Evolutionary conservation across 495 filamentous ascomycete genomes (phyloP).

Genomic region (Immersiella caudata): DNA sequence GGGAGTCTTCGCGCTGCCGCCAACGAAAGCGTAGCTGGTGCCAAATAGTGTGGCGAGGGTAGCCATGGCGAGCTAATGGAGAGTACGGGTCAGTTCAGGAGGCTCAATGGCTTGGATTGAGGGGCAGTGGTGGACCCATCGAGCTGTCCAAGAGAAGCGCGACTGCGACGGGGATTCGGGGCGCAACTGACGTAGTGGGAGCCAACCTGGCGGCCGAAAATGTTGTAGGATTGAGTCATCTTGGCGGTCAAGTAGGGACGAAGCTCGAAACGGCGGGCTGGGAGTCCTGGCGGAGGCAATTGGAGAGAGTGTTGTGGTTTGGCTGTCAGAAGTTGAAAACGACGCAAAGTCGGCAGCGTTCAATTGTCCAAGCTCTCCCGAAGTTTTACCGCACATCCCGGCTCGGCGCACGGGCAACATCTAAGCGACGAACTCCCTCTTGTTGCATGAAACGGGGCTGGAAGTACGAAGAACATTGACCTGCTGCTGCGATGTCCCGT

Average conservation of each 20-base stretch:
- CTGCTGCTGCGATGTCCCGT: too few species aligned
- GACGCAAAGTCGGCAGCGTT: constrained; percentile 27
- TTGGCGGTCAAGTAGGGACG: constrained; percentile 51
- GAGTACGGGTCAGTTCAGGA: constrained; percentile 32
- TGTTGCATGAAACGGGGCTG: too few species aligned
- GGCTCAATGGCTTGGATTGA: constrained; percentile 21
- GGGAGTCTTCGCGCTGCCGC: constrained; percentile 63
- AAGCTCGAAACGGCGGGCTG: constrained; percentile 41
- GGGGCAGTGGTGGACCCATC: constrained; percentile 9
- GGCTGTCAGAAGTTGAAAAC: constrained; percentile 29
- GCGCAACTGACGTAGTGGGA: constrained; percentile 81
- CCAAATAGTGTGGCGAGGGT: constrained; percentile 71
- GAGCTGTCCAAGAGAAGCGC: neutral
- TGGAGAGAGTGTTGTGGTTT: constrained; percentile 26
- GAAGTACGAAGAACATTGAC: too few species aligned
- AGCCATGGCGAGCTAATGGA: constrained; percentile 77
- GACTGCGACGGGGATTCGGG: neutral
- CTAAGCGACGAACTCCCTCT: too few species aligned
- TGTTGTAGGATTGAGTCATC: constrained; percentile 85
- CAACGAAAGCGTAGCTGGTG: constrained; percentile 54
- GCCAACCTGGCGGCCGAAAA: constrained; percentile 88
- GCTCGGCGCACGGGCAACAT: neutral
- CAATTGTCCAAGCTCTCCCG: constrained; percentile 21
- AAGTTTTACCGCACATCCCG: constrained; percentile 22
- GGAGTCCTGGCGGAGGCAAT: constrained; percentile 37